Evolutionary conservation across 202 grass and related monocot species (phyloP).

Genomic region (Bolboschoenoplectus hybrid): DNA sequence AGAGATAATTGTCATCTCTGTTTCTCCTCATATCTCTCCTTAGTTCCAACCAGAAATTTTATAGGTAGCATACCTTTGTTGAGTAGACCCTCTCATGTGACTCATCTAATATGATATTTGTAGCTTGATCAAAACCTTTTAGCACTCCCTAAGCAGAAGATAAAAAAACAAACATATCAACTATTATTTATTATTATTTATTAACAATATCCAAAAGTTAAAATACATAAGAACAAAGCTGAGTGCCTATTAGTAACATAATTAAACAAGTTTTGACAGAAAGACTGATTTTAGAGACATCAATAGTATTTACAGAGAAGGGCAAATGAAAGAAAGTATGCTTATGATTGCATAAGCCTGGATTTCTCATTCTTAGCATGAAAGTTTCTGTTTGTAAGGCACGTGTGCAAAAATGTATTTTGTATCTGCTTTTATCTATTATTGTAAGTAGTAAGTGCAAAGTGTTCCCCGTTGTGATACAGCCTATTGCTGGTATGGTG

Average conservation of each 20-base stretch:
- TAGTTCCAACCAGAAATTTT: slow-evolving; percentile 14
- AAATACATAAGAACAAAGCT: slow-evolving; percentile 4
- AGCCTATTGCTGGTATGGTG: neutral
- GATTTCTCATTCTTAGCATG: neutral
- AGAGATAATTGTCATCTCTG: neutral
- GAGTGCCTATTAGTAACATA: neutral
- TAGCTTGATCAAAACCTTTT: slow-evolving; percentile 89
- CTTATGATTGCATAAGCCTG: neutral
- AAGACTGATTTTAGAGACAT: neutral
- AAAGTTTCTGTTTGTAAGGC: neutral
- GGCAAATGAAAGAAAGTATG: neutral
- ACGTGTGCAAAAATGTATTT: neutral
- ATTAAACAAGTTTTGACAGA: neutral
- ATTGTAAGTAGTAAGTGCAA: neutral
- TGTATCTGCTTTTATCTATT: neutral
- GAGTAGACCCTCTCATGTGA: slow-evolving; percentile 97
- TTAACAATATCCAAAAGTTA: neutral
- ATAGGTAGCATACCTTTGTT: slow-evolving; percentile 56
- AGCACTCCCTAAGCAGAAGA: slow-evolving; percentile 56
- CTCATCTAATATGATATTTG: slow-evolving; percentile 97
- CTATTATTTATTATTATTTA: neutral
- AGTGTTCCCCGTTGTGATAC: neutral
- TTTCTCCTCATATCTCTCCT: neutral
- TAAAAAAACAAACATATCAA: neutral
- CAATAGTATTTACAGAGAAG: neutral